These are phyloP conservation scores for Cucurbitaria berberidis DNA, from an alignment of 2,329 filamentous ascomycete genomes.

Conservation along the genomic window DNA sequence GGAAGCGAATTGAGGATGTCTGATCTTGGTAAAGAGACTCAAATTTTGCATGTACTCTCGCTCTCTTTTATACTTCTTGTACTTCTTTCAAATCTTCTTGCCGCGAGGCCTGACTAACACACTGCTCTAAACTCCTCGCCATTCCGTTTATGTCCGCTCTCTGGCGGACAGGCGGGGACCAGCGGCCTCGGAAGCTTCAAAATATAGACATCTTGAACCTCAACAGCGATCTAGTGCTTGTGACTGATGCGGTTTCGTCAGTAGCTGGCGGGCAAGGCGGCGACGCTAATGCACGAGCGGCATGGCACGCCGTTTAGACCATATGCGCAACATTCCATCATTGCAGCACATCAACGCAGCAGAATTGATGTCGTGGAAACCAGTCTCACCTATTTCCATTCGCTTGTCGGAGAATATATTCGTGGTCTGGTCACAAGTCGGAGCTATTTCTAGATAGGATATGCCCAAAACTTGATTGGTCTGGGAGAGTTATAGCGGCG, in stretches of 20 bases:
- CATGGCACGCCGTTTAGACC: slow-evolving; percentile 13
- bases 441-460: no score
- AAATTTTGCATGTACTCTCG: not conserved
- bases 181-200: slow-evolving; percentile 1
- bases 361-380: no score
- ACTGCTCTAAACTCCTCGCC: not conserved
- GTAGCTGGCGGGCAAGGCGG: slow-evolving; percentile 8
- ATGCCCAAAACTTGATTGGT: no score
- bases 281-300: slow-evolving; percentile 30
- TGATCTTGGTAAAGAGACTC: not conserved
- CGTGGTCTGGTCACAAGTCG: no score
- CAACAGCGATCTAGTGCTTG: no score
- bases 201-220: no score
- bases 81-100: not conserved
- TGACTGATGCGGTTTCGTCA: not conserved
- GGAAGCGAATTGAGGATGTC: not conserved
- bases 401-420: no score
- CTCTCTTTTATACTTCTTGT: not conserved
- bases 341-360: no score
- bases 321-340: slow-evolving; percentile 4
- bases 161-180: not conserved
- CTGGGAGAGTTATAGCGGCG: no score
- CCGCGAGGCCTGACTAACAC: no score
- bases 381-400: no score
- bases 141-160: not conserved